Evolutionary conservation across 257 asterid species (phyloP).

Genomic region (Cinchona pubescens): DNA sequence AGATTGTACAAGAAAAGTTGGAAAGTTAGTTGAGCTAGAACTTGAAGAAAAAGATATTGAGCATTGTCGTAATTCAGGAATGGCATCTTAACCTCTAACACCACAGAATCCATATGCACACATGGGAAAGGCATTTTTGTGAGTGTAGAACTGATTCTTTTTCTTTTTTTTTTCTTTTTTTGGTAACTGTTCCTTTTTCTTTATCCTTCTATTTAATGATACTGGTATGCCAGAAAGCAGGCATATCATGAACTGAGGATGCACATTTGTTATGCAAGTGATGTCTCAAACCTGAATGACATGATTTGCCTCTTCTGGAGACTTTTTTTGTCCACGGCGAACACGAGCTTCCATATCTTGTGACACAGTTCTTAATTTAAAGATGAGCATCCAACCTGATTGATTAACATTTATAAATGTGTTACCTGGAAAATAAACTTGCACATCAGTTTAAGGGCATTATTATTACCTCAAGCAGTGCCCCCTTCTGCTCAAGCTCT

Average conservation of each 20-base stretch:
- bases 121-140: background rate
- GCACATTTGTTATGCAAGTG: background rate
- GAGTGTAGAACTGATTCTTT: background rate
- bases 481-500: constrained; percentile 97
- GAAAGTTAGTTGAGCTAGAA: background rate
- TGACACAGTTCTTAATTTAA: constrained; percentile 90
- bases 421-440: background rate
- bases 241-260: background rate
- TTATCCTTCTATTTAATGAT: background rate
- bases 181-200: background rate
- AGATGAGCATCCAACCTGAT: constrained; percentile 90
- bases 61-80: background rate
- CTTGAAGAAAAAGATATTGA: background rate
- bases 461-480: constrained; percentile 82
- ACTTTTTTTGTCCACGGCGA: constrained; percentile 88
- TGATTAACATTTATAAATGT: constrained; percentile 26
- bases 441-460: background rate
- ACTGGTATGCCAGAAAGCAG: background rate
- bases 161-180: no score
- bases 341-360: constrained; percentile 94
- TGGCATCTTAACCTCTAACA: background rate
- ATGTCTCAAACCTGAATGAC: constrained; percentile 69
- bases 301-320: constrained; percentile 92
- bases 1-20: background rate
- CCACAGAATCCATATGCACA: background rate